Percentiles rank a stretch among this genome's conserved stretches.
Conservation (phyloP, 2,329 filamentous ascomycete species). For the Sordariomycetes sp. region DNA sequence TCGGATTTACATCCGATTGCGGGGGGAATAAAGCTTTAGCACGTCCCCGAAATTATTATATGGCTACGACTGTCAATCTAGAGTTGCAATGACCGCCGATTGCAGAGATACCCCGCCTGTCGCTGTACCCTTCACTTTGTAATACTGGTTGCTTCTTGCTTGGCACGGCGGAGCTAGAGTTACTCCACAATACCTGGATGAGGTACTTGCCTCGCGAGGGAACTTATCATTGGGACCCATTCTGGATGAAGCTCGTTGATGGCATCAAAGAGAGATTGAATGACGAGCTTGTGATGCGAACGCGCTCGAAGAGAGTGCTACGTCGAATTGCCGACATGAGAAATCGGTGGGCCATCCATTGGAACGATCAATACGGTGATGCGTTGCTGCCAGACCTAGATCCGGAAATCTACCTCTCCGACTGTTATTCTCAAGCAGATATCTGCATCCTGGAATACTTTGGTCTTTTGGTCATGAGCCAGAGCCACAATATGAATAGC, state of each 20-base stretch:
- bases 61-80: no score
- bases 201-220: conserved; percentile 23
- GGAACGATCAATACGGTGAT: conserved; percentile 1
- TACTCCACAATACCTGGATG: conserved; percentile 28
- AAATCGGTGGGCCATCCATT: not conserved
- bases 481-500: not conserved
- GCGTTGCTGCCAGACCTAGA: conserved; percentile 7
- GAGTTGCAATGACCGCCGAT: no score
- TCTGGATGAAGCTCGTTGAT: conserved; percentile 14
- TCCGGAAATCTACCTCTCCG: conserved; percentile 2
- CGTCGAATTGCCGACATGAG: not conserved
- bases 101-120: no score
- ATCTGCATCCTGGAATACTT: conserved; percentile 1
- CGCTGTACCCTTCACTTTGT: no score
- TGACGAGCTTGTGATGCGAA: conserved; percentile 6
- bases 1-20: no score
- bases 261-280: conserved; percentile 11
- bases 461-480: not conserved
- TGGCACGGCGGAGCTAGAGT: no score
- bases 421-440: conserved; percentile 1
- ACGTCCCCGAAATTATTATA: no score
- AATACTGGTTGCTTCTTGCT: no score
- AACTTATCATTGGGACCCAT: conserved; percentile 11
- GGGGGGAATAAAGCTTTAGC: no score
- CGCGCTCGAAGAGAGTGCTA: not conserved